phyloP scores from a whole-genome alignment of 495 filamentous ascomycete genomes.

The Hypoxylon subgilvum region DNA sequence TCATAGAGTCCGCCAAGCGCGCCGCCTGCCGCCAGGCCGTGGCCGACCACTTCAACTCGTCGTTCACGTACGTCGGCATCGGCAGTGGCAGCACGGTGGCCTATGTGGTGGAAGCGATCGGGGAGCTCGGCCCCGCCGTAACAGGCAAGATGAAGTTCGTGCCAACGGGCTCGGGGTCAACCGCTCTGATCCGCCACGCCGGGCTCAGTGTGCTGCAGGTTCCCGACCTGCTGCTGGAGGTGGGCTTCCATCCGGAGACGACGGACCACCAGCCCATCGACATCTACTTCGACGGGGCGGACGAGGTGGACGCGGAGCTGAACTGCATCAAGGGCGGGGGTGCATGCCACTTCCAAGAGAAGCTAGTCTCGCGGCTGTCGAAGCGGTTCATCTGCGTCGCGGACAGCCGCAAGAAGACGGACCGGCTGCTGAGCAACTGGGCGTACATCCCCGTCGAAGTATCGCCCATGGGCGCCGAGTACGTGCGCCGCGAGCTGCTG shows the following conservation, averaged over 20 bases:
- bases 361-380: conserved; percentile 84
- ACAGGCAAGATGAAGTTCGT: conserved; percentile 76
- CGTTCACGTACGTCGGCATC: conserved; percentile 82
- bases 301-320: conserved; percentile 92
- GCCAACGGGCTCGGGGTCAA: conserved; percentile 89
- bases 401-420: conserved; percentile 85
- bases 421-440: conserved; percentile 79
- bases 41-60: conserved; percentile 75
- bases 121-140: conserved; percentile 65
- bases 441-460: conserved; percentile 91
- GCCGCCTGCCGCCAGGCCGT: conserved; percentile 85
- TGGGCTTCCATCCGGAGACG: conserved; percentile 29
- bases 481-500: conserved; percentile 70
- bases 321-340: conserved; percentile 98
- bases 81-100: conserved; percentile 92
- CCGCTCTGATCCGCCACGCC: conserved; percentile 77
- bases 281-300: conserved; percentile 92
- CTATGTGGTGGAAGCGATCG: conserved; percentile 95
- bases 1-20: conserved; percentile 82
- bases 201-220: conserved; percentile 79
- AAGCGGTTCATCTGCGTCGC: conserved; percentile 94
- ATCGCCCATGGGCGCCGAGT: conserved; percentile 75
- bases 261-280: conserved; percentile 60
- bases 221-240: conserved; percentile 43
- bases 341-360: conserved; percentile 97